Evolutionary conservation across 495 filamentous ascomycete genomes (phyloP).

Genomic region (Aspergillus egyptiacus): DNA sequence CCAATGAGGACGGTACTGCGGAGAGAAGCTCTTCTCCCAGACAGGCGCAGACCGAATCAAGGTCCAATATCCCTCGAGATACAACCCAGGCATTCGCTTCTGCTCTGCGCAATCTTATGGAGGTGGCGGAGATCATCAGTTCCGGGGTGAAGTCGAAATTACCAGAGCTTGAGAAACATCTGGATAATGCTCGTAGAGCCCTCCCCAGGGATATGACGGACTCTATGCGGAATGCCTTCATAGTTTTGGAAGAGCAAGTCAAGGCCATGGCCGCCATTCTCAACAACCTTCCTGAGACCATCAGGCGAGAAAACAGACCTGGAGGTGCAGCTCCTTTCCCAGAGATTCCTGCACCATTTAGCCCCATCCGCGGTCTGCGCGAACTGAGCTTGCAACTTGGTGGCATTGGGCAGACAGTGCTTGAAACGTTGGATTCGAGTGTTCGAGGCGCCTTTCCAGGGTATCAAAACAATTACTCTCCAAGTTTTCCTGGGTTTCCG

Average conservation of each 20-base stretch:
- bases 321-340: slow-evolving; percentile 31
- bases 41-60: slow-evolving; percentile 12
- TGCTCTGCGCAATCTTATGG: slow-evolving; percentile 30
- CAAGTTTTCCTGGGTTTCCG: neutral
- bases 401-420: slow-evolving; percentile 37
- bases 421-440: slow-evolving; percentile 37
- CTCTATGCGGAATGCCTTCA: slow-evolving; percentile 37
- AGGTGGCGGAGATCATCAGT: slow-evolving; percentile 32
- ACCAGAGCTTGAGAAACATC: slow-evolving; percentile 36
- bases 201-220: slow-evolving; percentile 39
- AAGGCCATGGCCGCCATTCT: slow-evolving; percentile 31
- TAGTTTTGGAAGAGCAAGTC: slow-evolving; percentile 38
- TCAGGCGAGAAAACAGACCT: slow-evolving; percentile 30
- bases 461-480: neutral
- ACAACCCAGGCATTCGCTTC: slow-evolving; percentile 28
- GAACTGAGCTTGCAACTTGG: slow-evolving; percentile 43
- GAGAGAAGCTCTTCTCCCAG: slow-evolving; percentile 12
- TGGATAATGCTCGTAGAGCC: slow-evolving; percentile 34
- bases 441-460: slow-evolving; percentile 21
- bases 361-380: slow-evolving; percentile 36
- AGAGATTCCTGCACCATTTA: slow-evolving; percentile 37
- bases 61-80: slow-evolving; percentile 18
- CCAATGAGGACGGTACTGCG: slow-evolving; percentile 13
- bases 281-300: slow-evolving; percentile 27
- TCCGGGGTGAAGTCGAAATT: slow-evolving; percentile 34